Conservation (phyloP, 2,329 filamentous ascomycete genomes). For the Arthroderma sp. region DNA sequence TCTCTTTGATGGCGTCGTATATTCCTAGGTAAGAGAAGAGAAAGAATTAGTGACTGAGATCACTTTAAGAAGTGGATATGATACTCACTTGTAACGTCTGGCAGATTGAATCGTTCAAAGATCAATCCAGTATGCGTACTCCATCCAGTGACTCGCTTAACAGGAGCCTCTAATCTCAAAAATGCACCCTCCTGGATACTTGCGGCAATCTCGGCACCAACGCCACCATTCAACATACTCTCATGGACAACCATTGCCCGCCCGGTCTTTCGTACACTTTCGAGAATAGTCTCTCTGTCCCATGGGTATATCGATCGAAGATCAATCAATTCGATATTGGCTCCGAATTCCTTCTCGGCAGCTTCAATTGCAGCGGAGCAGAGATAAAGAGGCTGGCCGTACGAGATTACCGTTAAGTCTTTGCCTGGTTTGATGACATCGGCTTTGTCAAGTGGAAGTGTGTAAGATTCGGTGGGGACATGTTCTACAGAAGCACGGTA, state of each 20-base stretch:
- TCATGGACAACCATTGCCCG: constrained; percentile 82
- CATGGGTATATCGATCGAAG: constrained; percentile 81
- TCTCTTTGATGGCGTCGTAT: constrained; percentile 56
- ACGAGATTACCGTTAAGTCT: constrained; percentile 73
- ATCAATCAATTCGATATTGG: constrained; percentile 75
- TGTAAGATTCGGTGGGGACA: constrained; percentile 67
- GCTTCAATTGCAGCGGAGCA: constrained; percentile 65
- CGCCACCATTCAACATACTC: constrained; percentile 77
- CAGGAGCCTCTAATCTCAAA: constrained; percentile 68
- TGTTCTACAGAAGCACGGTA: constrained; percentile 88
- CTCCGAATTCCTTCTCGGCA: constrained; percentile 60
- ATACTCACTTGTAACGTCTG: constrained; percentile 72
- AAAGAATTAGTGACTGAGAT: neutral
- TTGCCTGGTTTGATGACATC: constrained; percentile 70
- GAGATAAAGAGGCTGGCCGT: constrained; percentile 78
- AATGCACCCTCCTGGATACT: constrained; percentile 83
- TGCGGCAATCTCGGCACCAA: constrained; percentile 79
- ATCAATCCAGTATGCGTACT: constrained; percentile 67
- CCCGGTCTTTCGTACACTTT: constrained; percentile 78
- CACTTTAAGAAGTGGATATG: neutral
- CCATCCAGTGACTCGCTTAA: constrained; percentile 78
- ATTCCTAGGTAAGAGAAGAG: constrained; percentile 39
- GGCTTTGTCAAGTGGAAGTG: constrained; percentile 73
- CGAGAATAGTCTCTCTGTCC: constrained; percentile 68
- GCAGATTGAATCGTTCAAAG: constrained; percentile 70